Evolutionary conservation across 306 rosid species (phyloP).

Genomic region (Hippophae tibetana): DNA sequence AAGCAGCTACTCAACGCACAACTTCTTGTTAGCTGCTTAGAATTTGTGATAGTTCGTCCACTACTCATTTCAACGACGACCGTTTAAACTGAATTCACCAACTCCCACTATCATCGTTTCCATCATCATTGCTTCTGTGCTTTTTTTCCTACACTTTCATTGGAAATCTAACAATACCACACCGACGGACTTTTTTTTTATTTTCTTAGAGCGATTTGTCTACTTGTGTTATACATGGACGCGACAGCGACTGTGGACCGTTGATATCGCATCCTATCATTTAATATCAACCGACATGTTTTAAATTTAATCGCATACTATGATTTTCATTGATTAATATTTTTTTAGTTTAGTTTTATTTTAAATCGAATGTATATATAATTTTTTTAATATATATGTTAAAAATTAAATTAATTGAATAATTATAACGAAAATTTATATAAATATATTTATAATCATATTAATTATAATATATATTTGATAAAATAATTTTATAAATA

Average conservation of each 20-base stretch:
- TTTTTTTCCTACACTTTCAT: conserved; percentile 40
- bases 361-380: too few relatives aligned
- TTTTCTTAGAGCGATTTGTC: conserved; percentile 10
- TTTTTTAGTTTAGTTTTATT: too few relatives aligned
- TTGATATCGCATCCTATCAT: conserved; percentile 6
- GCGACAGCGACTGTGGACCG: conserved; percentile 6
- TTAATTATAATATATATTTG: too few relatives aligned
- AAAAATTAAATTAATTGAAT: too few relatives aligned
- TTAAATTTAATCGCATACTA: too few relatives aligned
- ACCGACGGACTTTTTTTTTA: conserved; percentile 28
- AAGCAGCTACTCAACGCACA: conserved; percentile 30
- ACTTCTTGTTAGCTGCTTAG: conserved; percentile 19
- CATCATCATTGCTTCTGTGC: conserved; percentile 20
- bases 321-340: too few relatives aligned
- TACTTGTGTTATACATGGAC: conserved; percentile 4
- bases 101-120: conserved; percentile 21
- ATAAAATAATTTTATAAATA: too few relatives aligned
- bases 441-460: too few relatives aligned
- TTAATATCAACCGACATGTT: neutral
- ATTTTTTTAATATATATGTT: too few relatives aligned
- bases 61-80: conserved; percentile 47
- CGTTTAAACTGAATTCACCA: conserved; percentile 18
- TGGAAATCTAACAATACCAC: conserved; percentile 37
- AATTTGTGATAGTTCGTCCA: conserved; percentile 26
- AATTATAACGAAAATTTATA: too few relatives aligned